Base-by-base conservation (phyloP, 768 basidiomycete species). In the Boletus tomentosulus region DNA sequence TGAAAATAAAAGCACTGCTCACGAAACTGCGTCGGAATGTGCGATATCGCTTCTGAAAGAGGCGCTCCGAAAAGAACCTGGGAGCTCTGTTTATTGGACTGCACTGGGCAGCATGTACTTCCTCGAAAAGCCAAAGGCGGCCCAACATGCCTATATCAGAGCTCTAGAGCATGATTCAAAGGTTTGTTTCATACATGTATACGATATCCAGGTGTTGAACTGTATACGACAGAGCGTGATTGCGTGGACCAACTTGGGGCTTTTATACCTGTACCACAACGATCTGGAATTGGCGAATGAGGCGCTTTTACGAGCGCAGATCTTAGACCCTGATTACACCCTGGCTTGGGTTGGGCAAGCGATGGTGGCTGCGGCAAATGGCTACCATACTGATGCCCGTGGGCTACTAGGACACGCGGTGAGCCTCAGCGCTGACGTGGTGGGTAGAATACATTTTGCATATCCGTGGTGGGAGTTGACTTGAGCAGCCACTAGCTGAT, bases 301-400 rank as follows among this genome's bases (percentile, higher is more conserved):
- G 63, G 86, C 90, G 1, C 83, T 99, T 60, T 78, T 85, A 62
- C 85, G 85, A 53, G 92, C 95, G 10, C 97, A 98, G 67, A 85
- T 87, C 16, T 77, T 94, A 42, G 94, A 98, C 73, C 92, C 96
- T 7, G 96, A 98, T 64, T 87, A 86, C 71, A 78, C 87, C 1
- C 64, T 85, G 22, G 86, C 93, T 8, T 99, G 97, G 97, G 77
- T 96, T 22, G 97, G 93, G 1, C 94, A 95, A 67, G 88, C 82
- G 4, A 69, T 92, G 25, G 76, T 91, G 41, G 89, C 89, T 43
- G 77, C 75, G 16, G 65, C 71, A 31, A 81, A 83, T 52, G 81
- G 79, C 4, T 80, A 90, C 50, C 67, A 78, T 30, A 59, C 65
- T 5, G 86, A 93, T 51, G 85, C 89, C 3, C 74, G 76, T 19